These are phyloP conservation scores for Hypoxylon perforatum DNA, from an alignment of 495 filamentous ascomycete genomes.

Conservation along the genomic window DNA sequence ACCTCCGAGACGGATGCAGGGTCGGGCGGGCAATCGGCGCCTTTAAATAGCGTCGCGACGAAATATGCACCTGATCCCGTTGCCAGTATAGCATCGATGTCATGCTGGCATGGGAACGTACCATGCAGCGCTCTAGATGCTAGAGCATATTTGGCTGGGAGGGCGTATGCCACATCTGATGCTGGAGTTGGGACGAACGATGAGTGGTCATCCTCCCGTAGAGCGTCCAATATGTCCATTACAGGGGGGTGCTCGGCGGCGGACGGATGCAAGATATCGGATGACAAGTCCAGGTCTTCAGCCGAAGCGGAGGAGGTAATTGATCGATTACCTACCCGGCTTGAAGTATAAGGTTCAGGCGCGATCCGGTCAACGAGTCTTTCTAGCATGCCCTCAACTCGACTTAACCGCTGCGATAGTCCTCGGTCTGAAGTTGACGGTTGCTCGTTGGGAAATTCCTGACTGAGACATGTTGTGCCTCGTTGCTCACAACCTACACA, in stretches of 20 bases:
- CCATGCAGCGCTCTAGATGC: slow-evolving; percentile 46
- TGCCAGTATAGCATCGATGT: slow-evolving; percentile 48
- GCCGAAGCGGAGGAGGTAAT: slow-evolving; percentile 47
- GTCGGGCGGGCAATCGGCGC: slow-evolving; percentile 40
- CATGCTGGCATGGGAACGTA: slow-evolving; percentile 54
- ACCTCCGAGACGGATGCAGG: slow-evolving; percentile 41
- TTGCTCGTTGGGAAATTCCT: slow-evolving; percentile 59
- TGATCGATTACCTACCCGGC: slow-evolving; percentile 28
- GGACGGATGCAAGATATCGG: slow-evolving; percentile 33
- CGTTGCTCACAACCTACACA: slow-evolving; percentile 60
- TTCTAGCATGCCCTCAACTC: slow-evolving; percentile 60
- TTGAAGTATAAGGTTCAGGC: slow-evolving; percentile 45
- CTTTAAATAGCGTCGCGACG: slow-evolving; percentile 45
- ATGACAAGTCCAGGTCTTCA: slow-evolving; percentile 42
- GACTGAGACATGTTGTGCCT: slow-evolving; percentile 60
- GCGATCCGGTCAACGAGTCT: slow-evolving; percentile 55
- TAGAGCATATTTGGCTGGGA: slow-evolving; percentile 38
- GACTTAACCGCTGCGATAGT: slow-evolving; percentile 57
- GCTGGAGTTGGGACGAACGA: slow-evolving; percentile 42
- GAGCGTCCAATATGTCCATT: slow-evolving; percentile 34
- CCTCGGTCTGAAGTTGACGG: slow-evolving; percentile 48
- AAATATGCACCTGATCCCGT: slow-evolving; percentile 45
- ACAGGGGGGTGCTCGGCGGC: slow-evolving; percentile 24
- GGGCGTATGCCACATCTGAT: slow-evolving; percentile 12
- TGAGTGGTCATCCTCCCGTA: slow-evolving; percentile 31